phyloP scores from a whole-genome alignment of 2,329 filamentous ascomycete genomes.

The Beauveria sp. region DNA sequence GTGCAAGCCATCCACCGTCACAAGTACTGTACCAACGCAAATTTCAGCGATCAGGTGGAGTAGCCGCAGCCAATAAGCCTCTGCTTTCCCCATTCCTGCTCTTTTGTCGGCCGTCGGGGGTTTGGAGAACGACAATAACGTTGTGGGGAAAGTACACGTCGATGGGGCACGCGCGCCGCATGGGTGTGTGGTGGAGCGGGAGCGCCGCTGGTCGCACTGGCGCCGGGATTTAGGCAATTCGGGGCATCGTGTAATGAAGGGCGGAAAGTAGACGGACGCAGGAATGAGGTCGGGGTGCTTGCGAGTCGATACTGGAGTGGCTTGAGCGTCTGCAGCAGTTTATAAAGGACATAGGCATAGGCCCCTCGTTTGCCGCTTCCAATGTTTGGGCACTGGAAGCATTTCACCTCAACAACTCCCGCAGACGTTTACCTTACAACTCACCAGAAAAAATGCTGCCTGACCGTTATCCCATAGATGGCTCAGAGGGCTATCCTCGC shows the following conservation, averaged over 20 bases:
- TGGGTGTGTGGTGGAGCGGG: neutral
- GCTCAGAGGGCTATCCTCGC: conserved; percentile 11
- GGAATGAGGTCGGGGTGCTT: neutral
- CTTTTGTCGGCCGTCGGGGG: neutral
- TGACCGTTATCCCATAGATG: conserved; percentile 3
- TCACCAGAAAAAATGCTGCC: conserved; percentile 1
- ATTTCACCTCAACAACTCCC: neutral
- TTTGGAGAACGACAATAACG: neutral
- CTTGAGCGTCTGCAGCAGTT: neutral
- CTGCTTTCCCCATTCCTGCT: neutral
- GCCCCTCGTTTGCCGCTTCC: too few species aligned
- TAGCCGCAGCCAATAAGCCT: too few species aligned
- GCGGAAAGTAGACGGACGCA: neutral
- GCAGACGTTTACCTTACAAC: neutral
- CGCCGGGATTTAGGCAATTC: neutral
- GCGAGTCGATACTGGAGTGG: neutral
- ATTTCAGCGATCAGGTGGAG: neutral
- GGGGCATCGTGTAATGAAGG: neutral
- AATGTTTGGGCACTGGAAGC: too few species aligned
- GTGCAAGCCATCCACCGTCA: neutral
- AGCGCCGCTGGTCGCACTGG: neutral
- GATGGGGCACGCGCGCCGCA: neutral
- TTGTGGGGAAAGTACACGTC: neutral
- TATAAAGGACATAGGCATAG: neutral
- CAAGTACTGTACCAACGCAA: neutral